Evolutionary conservation across 2,329 filamentous ascomycete species (phyloP).

Genomic region (Aspergillus sp.): DNA sequence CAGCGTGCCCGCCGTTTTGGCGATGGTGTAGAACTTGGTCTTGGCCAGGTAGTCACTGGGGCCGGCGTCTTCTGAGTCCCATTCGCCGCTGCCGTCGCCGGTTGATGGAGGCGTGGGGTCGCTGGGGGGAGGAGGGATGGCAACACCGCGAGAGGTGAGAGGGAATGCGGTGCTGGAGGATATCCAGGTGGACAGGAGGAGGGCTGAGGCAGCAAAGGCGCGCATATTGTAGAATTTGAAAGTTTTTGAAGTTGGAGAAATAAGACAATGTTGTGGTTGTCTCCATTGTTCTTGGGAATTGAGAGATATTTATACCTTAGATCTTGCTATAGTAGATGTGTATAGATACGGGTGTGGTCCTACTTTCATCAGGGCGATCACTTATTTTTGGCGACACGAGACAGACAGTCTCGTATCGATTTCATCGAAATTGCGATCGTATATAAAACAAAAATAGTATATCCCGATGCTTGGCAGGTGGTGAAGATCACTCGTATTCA

Average conservation of each 20-base stretch:
- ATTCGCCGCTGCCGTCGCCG: neutral
- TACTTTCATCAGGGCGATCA: no score
- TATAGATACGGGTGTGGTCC: no score
- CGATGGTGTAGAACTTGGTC: conserved; percentile 2
- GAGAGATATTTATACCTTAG: no score
- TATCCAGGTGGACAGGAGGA: neutral
- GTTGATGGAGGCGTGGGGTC: neutral
- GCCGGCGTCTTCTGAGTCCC: neutral
- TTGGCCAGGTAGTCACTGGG: neutral
- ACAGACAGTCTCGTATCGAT: no score
- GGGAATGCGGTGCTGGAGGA: neutral
- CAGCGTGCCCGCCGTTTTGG: neutral
- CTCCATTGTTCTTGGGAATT: no score
- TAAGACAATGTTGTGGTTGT: neutral
- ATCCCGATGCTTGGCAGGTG: no score
- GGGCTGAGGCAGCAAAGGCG: neutral
- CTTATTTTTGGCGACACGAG: no score
- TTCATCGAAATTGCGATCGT: no score
- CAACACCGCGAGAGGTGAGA: neutral
- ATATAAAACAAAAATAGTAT: no score
- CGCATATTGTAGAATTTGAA: neutral
- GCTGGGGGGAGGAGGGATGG: neutral
- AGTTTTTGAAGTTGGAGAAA: neutral
- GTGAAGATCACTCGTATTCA: no score
- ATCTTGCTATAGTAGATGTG: no score